These are phyloP conservation scores for Zasmidium angulare DNA, from an alignment of 2,329 filamentous ascomycete species.

Conservation along the genomic window DNA sequence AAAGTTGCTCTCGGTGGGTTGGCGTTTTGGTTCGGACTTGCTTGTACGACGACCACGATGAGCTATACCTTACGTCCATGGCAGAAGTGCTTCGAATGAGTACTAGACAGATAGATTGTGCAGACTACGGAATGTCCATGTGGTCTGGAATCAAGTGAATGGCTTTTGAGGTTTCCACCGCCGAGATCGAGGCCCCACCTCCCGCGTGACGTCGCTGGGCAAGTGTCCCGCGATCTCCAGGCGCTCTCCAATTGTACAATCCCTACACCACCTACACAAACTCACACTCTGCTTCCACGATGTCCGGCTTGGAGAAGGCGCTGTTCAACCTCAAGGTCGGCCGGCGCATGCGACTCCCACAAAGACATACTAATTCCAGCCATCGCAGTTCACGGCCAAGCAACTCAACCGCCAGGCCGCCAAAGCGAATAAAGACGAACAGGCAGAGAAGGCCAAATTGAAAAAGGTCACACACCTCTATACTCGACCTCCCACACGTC, in stretches of 20 bases:
- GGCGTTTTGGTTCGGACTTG: background rate
- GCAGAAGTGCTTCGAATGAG: background rate
- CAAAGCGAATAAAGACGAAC: slow-evolving; percentile 62
- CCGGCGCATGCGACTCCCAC: background rate
- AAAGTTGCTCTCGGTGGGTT: too few relatives aligned
- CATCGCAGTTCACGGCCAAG: slow-evolving; percentile 59
- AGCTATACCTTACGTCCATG: background rate
- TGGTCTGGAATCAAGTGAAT: background rate
- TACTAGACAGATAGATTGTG: too few relatives aligned
- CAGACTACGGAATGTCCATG: too few relatives aligned
- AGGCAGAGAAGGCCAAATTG: slow-evolving; percentile 60
- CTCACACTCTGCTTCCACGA: slow-evolving; percentile 31
- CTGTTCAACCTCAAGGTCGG: slow-evolving; percentile 61
- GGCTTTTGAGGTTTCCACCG: background rate
- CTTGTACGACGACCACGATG: background rate
- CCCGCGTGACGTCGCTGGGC: background rate
- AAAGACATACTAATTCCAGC: slow-evolving; percentile 5
- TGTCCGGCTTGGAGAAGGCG: slow-evolving; percentile 63
- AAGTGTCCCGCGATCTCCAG: background rate
- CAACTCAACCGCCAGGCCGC: slow-evolving; percentile 62
- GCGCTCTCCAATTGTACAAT: background rate
- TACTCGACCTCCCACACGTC: too few relatives aligned
- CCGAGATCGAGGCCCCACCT: background rate
- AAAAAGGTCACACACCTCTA: too few relatives aligned
- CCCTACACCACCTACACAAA: background rate